Evolutionary conservation across 75 land plant species (phyloP).

Genomic region (Pinus albicaulis): DNA sequence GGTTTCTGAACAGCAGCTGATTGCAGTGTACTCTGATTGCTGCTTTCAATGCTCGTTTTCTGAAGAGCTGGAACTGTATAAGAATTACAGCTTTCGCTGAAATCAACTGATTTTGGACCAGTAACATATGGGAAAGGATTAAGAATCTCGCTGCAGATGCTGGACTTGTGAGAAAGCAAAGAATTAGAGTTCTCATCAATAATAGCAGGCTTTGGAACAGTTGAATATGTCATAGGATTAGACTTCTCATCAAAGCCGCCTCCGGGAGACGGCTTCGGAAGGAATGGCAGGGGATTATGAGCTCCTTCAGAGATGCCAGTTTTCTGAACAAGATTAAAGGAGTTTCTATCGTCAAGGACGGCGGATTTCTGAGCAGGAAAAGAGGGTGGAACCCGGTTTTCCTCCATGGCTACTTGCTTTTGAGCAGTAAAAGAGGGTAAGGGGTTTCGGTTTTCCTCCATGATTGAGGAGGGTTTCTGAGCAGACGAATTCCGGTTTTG

Average conservation of each 20-base stretch:
- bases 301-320: not conserved
- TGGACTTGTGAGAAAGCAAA: not conserved
- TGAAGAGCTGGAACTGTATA: not conserved
- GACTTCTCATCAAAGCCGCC: slow-evolving; percentile 3
- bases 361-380: not conserved
- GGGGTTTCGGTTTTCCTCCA: not conserved
- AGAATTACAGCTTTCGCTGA: not conserved
- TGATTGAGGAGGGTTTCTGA: not conserved
- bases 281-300: not conserved
- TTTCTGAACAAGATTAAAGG: not conserved
- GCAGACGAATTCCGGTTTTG: not conserved
- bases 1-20: not conserved
- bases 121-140: not conserved
- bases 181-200: not conserved
- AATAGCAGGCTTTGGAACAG: not conserved
- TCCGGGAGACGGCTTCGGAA: not conserved
- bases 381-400: not conserved
- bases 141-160: not conserved
- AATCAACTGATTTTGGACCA: not conserved
- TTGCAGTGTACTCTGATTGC: not conserved
- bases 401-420: not conserved
- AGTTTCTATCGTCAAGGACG: not conserved
- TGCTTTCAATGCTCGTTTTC: not conserved
- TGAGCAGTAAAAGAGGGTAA: not conserved
- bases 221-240: not conserved